Base-by-base conservation (phyloP, 495 filamentous ascomycete species). In the Hyaloscypha hepaticicola region DNA sequence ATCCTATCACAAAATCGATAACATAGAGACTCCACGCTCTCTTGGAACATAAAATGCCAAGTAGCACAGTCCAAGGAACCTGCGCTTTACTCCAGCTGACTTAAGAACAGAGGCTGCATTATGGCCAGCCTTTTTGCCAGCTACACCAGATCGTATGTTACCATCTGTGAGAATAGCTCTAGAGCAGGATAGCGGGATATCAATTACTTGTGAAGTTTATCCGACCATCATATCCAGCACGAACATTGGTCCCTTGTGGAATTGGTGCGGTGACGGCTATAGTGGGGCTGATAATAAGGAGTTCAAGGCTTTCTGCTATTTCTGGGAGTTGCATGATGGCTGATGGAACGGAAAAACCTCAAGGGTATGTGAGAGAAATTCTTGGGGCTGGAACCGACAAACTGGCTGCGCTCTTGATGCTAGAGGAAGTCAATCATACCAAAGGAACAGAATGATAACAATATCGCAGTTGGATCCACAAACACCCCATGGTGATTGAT, bases 61-160 rank as follows among this genome's bases (percentile, higher is more conserved):
- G 31, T 34, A 5, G 31, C 31, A 34, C 5, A 34, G 31, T 12
- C 31, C 31, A 34, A 34, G 31, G 5, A 38, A 27, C 60, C 41
- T 63, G 60, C 63, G 63, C 26, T 66, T 66, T 3, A 21, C 56
- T 21, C 63, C 63, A 1, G 63, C 57, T 3, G 63, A 60, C 45
- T 60, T 55, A 28, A 38, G 38, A 19, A 60, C 29, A n/a, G 63
- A 34, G 0, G 63, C 63, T 8, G 58, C 56, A 24, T 66, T 66
- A 9, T 41, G 41, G 7, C 38, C n/a, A 22, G 25, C 57, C 55
- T 66, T 57, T 49, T 66, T 66, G n/a, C 60, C 63, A 21, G 57
- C 57, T 3, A 66, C 22, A 3, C 63, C 63, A 33, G 45, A 55
- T 2, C 56, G 57, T 4, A 48, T 60, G 29, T 66, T 57, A 29